Base-by-base conservation (phyloP, 2,329 filamentous ascomycete species). In the Venturia pyrina region DNA sequence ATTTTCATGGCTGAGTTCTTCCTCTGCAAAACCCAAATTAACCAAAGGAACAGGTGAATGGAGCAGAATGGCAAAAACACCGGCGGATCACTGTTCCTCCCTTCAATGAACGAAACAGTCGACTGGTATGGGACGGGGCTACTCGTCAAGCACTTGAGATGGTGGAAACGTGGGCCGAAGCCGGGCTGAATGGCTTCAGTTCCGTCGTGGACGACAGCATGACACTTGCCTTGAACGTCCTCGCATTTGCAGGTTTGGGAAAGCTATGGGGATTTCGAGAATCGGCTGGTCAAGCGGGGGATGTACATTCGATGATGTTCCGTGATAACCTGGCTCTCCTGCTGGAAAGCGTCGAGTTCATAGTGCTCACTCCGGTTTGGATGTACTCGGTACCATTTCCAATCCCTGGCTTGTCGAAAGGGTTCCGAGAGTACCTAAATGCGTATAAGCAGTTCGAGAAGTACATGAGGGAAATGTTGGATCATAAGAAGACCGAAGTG, bases 61-160 rank as follows among this genome's bases (percentile, higher is more conserved):
- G 57, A 41, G 75, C 72, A 32, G 73, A 75, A 17, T 81, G 79
- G 79, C 68, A 74, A n/a, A 74, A 78, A 37, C 79, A 81, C 65
- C 74, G 79, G 11, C 76, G 75, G 62, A 71, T 80, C 28, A 78
- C 75, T 3, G 75, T 76, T 4, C 73, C 77, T 0, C 73, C 75
- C 6, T 81, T 82, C 70, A 80, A 78, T 53, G 79, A 82, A 66
- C 73, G 75, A 50, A 77, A 75, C 48, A 78, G 75, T 43, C 67
- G 67, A 5, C 67, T 76, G 4, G 79, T 81, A 2, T 79, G 78
- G 77, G 64, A 70, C 5, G 75, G 77, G 67, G 69, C 74, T 17
- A 62, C 75, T 15, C 67, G 67, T 1, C 76, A 78, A 66, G 69
- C 72, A 0, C 66, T 61, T 8, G 71, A 74, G 32, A 75, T 78